phyloP scores from a whole-genome alignment of 345 rosid species.

The Lenwebbia sp. region DNA sequence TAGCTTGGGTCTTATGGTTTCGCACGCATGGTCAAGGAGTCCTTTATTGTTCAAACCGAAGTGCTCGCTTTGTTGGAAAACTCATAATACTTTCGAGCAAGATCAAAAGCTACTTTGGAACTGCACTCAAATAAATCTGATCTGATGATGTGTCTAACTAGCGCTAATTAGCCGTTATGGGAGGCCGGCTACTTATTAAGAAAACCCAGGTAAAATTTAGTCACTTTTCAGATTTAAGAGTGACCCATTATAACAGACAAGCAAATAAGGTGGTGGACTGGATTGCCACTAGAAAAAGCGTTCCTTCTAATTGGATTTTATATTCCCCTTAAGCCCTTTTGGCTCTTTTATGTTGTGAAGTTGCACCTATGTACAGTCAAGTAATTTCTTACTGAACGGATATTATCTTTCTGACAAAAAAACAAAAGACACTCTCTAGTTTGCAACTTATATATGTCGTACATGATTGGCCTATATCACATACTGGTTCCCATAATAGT shows the following conservation, averaged over 20 bases:
- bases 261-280: too few species aligned
- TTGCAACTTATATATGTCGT: background rate
- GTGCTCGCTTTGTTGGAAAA: background rate
- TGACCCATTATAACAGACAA: background rate
- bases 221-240: background rate
- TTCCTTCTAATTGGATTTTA: background rate
- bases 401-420: background rate
- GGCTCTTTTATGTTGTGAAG: background rate
- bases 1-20: background rate
- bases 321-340: background rate
- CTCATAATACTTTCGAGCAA: background rate
- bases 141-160: background rate
- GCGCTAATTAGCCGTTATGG: background rate
- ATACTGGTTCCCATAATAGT: background rate
- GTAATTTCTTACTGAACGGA: background rate
- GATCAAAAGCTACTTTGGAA: background rate
- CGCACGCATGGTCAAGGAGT: background rate
- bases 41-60: background rate
- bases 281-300: background rate
- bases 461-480: background rate
- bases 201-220: background rate
- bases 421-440: background rate
- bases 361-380: too few species aligned
- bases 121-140: background rate
- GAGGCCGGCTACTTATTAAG: background rate